Evolutionary conservation across 768 basidiomycete species (phyloP), one percentile per base, ranked within the genome.

Genomic region (Leccinum aurantiacum): DNA sequence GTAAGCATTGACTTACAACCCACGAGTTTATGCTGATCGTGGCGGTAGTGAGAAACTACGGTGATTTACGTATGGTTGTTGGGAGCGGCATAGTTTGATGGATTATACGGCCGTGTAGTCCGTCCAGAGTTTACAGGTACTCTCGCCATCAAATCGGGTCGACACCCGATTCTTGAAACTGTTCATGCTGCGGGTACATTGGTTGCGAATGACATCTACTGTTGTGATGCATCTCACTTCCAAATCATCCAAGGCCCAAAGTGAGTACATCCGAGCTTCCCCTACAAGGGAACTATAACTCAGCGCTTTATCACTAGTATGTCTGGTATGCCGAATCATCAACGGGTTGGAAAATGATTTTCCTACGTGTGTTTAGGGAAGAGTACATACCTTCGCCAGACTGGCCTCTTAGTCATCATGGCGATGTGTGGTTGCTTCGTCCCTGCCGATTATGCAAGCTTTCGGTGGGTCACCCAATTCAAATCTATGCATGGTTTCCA

Each of bases 231-330:
- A 1, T 88, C 93, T 2, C 83, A 83, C 2, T 98, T 99, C 69
- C 95, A 98, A 73, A 83, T 98, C 31, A 82, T 99, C 33, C 93
- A 92, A 63, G 95, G 95, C 0, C 93, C 93, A 3, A 93, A 93
- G 91, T 92, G 66, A 67, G 84, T 76, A 4, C 10, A 31, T 61
- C 13, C 15, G 24, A 24, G 24, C 35, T 37, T 35, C 37, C 37
- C 54, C 25, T 17, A 49, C 24, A 6, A 25, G 9, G 44, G 15
- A 51, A 52, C 7, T 14, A 29, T 55, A 15, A 50, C 44, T 54
- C 2, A 41, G 2, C 51, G 9, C 15, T 49, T 63, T 35, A 13
- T 52, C 7, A 3, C 56, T 61, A 88, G 86, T 68, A 89, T 88
- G 87, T 86, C 87, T 15, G 84, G 83, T 73, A 56, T 9, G 62